These are phyloP conservation scores for Candolleomyces efflorescens DNA, from an alignment of 768 basidiomycete genomes.

Conservation along the genomic window DNA sequence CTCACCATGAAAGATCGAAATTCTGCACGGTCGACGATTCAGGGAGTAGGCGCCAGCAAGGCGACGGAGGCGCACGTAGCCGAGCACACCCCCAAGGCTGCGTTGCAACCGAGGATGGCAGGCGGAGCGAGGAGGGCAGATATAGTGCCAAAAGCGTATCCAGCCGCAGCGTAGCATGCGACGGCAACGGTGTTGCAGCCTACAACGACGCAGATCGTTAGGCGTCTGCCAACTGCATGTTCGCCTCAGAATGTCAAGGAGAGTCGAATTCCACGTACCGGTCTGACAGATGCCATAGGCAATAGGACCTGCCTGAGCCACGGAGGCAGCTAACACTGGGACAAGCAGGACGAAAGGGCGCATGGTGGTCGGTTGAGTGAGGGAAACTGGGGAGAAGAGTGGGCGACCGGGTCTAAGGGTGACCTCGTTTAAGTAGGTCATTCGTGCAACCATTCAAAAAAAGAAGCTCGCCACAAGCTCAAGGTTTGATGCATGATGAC, in stretches of 20 bases:
- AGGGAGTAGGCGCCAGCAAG: conserved; percentile 33
- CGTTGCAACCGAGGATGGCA: conserved; percentile 37
- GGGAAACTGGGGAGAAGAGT: too few relatives aligned
- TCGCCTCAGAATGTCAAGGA: background rate
- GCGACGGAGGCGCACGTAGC: conserved; percentile 33
- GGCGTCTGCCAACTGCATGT: too few relatives aligned
- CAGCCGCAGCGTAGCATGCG: conserved; percentile 41
- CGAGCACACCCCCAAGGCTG: conserved; percentile 38
- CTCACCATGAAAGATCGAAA: background rate
- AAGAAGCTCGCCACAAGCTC: too few relatives aligned
- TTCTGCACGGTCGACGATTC: background rate
- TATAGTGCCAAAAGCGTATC: conserved; percentile 38
- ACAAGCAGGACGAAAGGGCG: background rate
- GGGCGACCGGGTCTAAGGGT: too few relatives aligned
- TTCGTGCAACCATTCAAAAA: too few relatives aligned
- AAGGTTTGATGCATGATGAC: too few relatives aligned
- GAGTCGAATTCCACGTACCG: conserved; percentile 21
- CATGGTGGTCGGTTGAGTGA: background rate
- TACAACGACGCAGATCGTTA: too few relatives aligned
- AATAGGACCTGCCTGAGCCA: conserved; percentile 25
- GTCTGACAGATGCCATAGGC: conserved; percentile 41
- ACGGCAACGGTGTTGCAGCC: conserved; percentile 27
- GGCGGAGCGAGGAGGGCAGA: conserved; percentile 32
- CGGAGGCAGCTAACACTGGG: background rate
- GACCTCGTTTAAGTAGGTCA: too few relatives aligned